Evolutionary conservation across 2,329 filamentous ascomycete genomes (phyloP).

Genomic region (Ascochyta clinopodiicola): DNA sequence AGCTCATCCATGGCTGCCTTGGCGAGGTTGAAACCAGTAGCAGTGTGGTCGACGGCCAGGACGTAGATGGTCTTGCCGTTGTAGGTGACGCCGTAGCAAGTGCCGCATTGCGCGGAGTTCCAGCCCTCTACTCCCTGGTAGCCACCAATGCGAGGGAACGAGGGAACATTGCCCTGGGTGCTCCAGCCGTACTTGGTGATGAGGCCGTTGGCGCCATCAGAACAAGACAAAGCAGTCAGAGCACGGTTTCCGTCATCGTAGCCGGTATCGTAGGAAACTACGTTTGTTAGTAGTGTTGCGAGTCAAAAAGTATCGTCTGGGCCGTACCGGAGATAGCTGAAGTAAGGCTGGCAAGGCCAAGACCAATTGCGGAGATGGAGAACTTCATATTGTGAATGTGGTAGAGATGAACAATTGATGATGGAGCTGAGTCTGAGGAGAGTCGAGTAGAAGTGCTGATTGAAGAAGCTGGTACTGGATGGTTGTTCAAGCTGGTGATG

Average conservation of each 20-base stretch:
- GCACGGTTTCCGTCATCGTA: slow-evolving; percentile 69
- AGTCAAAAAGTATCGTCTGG: not conserved
- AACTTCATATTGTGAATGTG: slow-evolving; percentile 41
- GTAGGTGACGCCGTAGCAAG: slow-evolving; percentile 60
- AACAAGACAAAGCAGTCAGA: slow-evolving; percentile 68
- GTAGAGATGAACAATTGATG: slow-evolving; percentile 4
- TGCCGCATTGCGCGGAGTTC: slow-evolving; percentile 57
- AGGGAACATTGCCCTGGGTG: slow-evolving; percentile 54
- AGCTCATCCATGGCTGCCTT: slow-evolving; percentile 57
- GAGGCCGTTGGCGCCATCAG: slow-evolving; percentile 71
- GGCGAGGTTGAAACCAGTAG: slow-evolving; percentile 58
- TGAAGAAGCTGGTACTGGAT: slow-evolving; percentile 14
- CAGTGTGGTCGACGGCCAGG: slow-evolving; percentile 57
- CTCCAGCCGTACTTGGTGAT: slow-evolving; percentile 66
- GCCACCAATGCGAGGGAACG: slow-evolving; percentile 59
- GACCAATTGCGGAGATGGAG: slow-evolving; percentile 33
- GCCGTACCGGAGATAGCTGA: slow-evolving; percentile 43
- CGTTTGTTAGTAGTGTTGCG: slow-evolving; percentile 4
- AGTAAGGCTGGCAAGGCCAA: slow-evolving; percentile 38
- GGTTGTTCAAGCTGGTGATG: slow-evolving; percentile 26
- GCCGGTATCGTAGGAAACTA: slow-evolving; percentile 73
- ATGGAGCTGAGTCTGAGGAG: not conserved
- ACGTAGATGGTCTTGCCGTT: slow-evolving; percentile 56
- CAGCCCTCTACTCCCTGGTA: slow-evolving; percentile 56
- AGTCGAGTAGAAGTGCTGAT: not conserved